Evolutionary conservation across 2,329 filamentous ascomycete species (phyloP), one percentile per base, ranked within the genome.

Genomic region (Tolypocladium capitatum): DNA sequence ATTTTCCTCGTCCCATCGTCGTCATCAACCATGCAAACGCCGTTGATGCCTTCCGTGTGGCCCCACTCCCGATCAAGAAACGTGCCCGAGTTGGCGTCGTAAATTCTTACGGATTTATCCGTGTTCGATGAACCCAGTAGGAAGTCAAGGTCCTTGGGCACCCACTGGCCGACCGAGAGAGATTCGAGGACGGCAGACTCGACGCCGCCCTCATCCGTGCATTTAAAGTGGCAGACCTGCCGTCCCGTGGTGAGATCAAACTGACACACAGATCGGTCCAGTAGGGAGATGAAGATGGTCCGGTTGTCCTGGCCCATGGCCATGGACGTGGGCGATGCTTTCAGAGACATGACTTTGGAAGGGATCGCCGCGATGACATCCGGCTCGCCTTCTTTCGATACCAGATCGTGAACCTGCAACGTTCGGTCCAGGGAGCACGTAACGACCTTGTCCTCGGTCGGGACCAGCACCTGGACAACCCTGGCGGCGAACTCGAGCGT

Each of bases 91-190:
- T 84, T 81, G 30, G 80, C 73, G 55, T 95, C 86, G 58, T 98
- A 98, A 16, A 98, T 70, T 33, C 92, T 76, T 48, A 98, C 83
- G 1, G 92, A 97, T 62, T 97, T 98, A 64, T 98, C 92, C 1
- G 87, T 95, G 56, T 90, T 90, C 9, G 91, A 96, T 11, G 92
- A 76, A n/a, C 88, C 90, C 18, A 92, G 75, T 46, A 98, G 74
- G 45, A 94, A 76, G 28, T 81, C 77, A 3, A 75, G 65, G 36
- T 70, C 80, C 62, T 63, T 73, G 41, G 65, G 75, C 65, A 52
- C 74, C 64, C 56, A 80, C 67, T 60, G 80, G 57, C 61, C 80
- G 49, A 82, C 78, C 2, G 80, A 80, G 30, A 98, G 72, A 1
- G 85, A 86, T 53, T 90, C 86, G 55, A 97, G 69, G 40, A 92